Evolutionary conservation across 192 early-diverging fungal species (phyloP).

Genomic region (Umbelopsis sp.): DNA sequence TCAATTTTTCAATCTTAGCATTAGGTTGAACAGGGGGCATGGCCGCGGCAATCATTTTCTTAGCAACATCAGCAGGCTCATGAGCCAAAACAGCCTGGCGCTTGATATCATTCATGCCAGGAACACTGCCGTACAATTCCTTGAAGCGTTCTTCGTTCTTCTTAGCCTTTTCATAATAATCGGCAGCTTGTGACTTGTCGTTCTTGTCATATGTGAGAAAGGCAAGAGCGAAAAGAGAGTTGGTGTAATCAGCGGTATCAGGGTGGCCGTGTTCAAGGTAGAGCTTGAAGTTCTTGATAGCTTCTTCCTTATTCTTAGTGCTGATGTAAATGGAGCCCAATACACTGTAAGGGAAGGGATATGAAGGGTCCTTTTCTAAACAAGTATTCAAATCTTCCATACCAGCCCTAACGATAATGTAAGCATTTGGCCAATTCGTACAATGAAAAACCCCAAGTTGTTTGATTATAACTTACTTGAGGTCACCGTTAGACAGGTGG

Average conservation of each 20-base stretch:
- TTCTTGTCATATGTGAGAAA: conserved; percentile 37
- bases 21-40: conserved; percentile 18
- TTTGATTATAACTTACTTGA: conserved; percentile 34
- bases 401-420: conserved; percentile 24
- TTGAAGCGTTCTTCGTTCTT: conserved; percentile 54
- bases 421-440: background rate
- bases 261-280: conserved; percentile 52
- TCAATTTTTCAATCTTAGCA: conserved; percentile 37
- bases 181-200: conserved; percentile 47
- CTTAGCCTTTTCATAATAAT: conserved; percentile 55
- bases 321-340: conserved; percentile 42
- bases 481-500: conserved; percentile 46
- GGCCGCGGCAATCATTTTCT: conserved; percentile 23
- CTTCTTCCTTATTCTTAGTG: conserved; percentile 45
- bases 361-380: conserved; percentile 27
- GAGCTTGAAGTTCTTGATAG: conserved; percentile 51
- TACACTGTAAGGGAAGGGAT: conserved; percentile 34
- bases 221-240: conserved; percentile 54
- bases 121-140: conserved; percentile 49
- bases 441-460: background rate
- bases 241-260: conserved; percentile 53
- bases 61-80: conserved; percentile 38
- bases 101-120: conserved; percentile 56
- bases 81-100: conserved; percentile 40
- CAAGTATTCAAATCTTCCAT: conserved; percentile 33